Evolutionary conservation across 164 flowering plant species (phyloP).

Genomic region (Paratinospora sagittata): DNA sequence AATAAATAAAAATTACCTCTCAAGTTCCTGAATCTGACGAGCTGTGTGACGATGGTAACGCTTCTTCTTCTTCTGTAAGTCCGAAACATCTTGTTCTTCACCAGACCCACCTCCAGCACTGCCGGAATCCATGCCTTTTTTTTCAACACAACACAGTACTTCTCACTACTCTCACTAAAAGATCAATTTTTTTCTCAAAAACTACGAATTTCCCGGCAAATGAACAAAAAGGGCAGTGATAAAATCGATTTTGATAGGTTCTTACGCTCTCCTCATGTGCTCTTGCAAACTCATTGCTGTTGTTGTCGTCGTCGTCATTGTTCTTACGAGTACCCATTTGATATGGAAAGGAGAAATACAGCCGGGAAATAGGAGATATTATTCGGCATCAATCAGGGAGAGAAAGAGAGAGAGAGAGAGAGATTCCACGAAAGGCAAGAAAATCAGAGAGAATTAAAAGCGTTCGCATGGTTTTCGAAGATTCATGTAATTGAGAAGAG

Average conservation of each 20-base stretch:
- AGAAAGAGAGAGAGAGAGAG: no score
- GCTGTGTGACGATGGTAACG: no score
- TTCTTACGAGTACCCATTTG: conserved; percentile 12
- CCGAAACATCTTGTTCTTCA: no score
- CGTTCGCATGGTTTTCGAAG: background rate
- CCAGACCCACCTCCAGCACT: no score
- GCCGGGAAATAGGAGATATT: conserved; percentile 10
- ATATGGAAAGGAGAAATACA: conserved; percentile 13
- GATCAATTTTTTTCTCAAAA: background rate
- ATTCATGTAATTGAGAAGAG: background rate
- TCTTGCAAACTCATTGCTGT: background rate
- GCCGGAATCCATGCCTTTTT: conserved; percentile 16
- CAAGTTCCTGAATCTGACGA: conserved; percentile 77
- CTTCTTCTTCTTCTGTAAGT: no score
- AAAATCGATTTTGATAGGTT: background rate
- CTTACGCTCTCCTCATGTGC: background rate
- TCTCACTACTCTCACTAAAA: no score
- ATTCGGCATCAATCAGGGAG: conserved; percentile 19
- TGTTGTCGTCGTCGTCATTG: no score
- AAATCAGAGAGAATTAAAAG: background rate
- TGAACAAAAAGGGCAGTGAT: background rate
- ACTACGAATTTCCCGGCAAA: background rate
- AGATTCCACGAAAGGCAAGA: background rate
- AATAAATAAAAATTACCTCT: conserved; percentile 38
- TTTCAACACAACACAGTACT: background rate